A percentile compares a stretch with the other conserved stretches of the same genome.
Evolutionary conservation across 768 basidiomycete species (phyloP).

Genomic region (Pulveroboletus sp.): DNA sequence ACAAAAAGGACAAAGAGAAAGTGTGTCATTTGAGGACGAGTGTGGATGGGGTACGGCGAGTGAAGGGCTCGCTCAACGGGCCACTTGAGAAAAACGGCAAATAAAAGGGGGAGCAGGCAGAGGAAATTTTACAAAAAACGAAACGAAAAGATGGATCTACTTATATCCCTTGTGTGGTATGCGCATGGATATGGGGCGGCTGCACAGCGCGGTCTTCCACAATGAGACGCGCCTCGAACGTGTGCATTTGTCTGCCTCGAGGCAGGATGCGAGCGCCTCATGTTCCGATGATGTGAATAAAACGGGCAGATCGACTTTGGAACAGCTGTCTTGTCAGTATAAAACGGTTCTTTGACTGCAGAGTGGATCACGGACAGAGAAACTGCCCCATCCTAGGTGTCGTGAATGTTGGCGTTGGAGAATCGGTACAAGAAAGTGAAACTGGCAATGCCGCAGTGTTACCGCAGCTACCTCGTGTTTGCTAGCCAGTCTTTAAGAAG

Average conservation of each 20-base stretch:
- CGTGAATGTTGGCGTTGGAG: no score
- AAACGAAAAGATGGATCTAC: constrained; percentile 4
- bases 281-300: constrained; percentile 7
- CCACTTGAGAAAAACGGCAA: constrained; percentile 7
- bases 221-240: not conserved
- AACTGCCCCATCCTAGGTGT: no score
- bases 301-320: not conserved
- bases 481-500: no score
- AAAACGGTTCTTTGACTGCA: no score
- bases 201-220: constrained; percentile 12
- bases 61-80: constrained; percentile 21
- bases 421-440: no score
- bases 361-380: no score
- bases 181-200: constrained; percentile 16
- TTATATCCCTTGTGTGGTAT: constrained; percentile 15
- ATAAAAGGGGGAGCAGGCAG: constrained; percentile 2
- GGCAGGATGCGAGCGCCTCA: constrained; percentile 10
- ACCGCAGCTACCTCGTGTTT: no score
- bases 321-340: not conserved
- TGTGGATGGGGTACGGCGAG: not conserved
- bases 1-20: constrained; percentile 10
- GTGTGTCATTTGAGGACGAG: constrained; percentile 10
- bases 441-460: no score
- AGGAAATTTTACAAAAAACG: constrained; percentile 1
- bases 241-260: constrained; percentile 14